Evolutionary conservation across 768 basidiomycete species (phyloP).

Genomic region (Calvatia gigantea): DNA sequence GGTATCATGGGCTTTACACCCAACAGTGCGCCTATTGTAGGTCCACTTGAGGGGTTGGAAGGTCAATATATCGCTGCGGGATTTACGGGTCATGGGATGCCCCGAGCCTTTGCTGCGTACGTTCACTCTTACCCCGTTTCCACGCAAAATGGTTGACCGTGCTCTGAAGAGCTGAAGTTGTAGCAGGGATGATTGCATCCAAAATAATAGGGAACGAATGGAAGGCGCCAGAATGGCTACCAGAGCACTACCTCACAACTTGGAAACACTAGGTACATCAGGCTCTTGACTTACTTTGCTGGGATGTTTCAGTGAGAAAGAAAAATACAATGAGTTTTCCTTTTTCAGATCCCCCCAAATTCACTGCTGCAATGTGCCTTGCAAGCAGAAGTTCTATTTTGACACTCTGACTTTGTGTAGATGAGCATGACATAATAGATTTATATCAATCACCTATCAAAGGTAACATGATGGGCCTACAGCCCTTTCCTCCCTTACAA

Average conservation of each 20-base stretch:
- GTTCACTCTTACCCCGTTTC: constrained; percentile 14
- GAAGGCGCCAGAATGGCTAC: constrained; percentile 60
- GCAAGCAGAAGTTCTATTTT: too few relatives aligned
- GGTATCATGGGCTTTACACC: constrained; percentile 80
- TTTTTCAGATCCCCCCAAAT: too few relatives aligned
- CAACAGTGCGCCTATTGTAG: constrained; percentile 62
- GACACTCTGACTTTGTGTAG: too few relatives aligned
- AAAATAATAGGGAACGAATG: constrained; percentile 43
- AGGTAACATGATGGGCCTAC: too few relatives aligned
- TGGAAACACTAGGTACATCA: constrained; percentile 6
- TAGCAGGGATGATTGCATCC: constrained; percentile 55
- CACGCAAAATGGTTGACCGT: not conserved
- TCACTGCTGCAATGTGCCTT: too few relatives aligned
- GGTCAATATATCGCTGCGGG: constrained; percentile 76
- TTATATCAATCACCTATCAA: too few relatives aligned
- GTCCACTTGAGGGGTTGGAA: constrained; percentile 26
- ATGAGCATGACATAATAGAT: too few relatives aligned
- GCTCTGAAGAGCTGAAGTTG: constrained; percentile 50
- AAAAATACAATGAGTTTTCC: too few relatives aligned
- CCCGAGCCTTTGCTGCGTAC: constrained; percentile 69
- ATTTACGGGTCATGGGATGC: constrained; percentile 79
- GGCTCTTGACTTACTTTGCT: too few relatives aligned
- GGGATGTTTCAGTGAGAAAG: too few relatives aligned
- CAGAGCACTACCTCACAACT: constrained; percentile 45
- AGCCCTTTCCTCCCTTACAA: too few relatives aligned